Conservation (phyloP, 352 stramenopile genomes). For the Pythium dissimile region DNA sequence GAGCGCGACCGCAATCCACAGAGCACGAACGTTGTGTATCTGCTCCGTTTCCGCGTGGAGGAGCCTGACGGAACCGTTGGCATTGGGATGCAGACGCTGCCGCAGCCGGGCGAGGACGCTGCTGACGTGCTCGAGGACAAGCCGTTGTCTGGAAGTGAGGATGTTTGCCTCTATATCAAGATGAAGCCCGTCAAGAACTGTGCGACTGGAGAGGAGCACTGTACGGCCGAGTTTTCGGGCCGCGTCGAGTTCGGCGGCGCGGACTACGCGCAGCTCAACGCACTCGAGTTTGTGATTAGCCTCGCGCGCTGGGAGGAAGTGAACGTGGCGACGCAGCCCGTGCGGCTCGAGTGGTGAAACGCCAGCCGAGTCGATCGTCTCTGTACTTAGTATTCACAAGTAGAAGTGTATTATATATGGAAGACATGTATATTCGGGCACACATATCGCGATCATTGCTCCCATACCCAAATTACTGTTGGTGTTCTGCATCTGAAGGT, state of each 20-base stretch:
- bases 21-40: constrained; percentile 24
- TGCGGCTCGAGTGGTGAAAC: constrained; percentile 7
- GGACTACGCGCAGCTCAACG: constrained; percentile 28
- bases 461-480: too few species aligned
- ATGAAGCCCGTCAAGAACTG: constrained; percentile 28
- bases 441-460: too few species aligned
- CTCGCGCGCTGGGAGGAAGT: constrained; percentile 53
- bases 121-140: background rate
- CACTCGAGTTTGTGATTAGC: constrained; percentile 55
- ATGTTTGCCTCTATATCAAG: constrained; percentile 41
- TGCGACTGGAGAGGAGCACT: constrained; percentile 24
- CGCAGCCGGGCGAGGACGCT: constrained; percentile 5
- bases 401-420: too few species aligned
- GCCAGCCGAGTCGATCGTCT: too few species aligned
- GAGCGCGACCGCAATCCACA: constrained; percentile 21
- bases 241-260: constrained; percentile 31
- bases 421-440: too few species aligned
- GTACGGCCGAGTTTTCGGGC: constrained; percentile 34
- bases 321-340: constrained; percentile 31
- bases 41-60: constrained; percentile 45
- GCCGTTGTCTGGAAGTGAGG: constrained; percentile 30
- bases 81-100: constrained; percentile 34
- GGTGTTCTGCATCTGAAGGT: too few species aligned
- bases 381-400: too few species aligned
- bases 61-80: constrained; percentile 42